Evolutionary conservation across 73 alveolate species (phyloP).

Genomic region (Paramecium sexaurelia): DNA sequence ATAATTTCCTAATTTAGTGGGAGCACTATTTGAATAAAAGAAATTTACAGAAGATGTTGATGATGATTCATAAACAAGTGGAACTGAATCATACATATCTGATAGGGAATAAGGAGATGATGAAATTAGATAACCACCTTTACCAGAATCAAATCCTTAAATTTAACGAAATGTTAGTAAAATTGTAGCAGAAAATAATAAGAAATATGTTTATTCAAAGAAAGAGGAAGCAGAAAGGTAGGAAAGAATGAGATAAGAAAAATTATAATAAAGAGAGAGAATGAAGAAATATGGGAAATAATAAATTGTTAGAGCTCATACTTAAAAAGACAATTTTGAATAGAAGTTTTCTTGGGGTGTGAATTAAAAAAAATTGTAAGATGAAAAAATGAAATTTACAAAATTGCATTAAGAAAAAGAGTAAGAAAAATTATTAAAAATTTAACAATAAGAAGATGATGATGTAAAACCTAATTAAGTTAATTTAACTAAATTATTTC

Average conservation of each 20-base stretch:
- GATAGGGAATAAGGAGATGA: slow-evolving; percentile 35
- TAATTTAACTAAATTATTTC: slow-evolving; percentile 17
- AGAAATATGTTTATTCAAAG: not conserved
- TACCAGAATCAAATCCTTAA: slow-evolving; percentile 25
- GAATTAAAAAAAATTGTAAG: not conserved
- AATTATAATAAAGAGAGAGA: slow-evolving; percentile 32
- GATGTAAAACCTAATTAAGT: not conserved
- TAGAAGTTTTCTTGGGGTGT: slow-evolving; percentile 31
- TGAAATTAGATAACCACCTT: not conserved
- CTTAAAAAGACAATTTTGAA: slow-evolving; percentile 22
- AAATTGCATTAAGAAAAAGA: not conserved
- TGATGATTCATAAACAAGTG: slow-evolving; percentile 23
- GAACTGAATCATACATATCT: not conserved
- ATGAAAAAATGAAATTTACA: not conserved
- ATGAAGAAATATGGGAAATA: slow-evolving; percentile 31
- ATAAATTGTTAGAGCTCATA: slow-evolving; percentile 43
- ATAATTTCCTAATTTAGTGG: slow-evolving; percentile 26
- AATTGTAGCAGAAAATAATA: not conserved
- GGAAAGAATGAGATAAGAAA: not conserved
- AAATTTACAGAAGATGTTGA: not conserved
- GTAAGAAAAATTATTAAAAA: not conserved
- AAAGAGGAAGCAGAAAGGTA: not conserved
- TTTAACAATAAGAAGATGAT: not conserved
- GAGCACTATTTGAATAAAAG: not conserved
- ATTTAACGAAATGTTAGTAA: not conserved